These are phyloP conservation scores for Aspergillus cavernicola DNA, from an alignment of 495 filamentous ascomycete species.

Conservation along the genomic window DNA sequence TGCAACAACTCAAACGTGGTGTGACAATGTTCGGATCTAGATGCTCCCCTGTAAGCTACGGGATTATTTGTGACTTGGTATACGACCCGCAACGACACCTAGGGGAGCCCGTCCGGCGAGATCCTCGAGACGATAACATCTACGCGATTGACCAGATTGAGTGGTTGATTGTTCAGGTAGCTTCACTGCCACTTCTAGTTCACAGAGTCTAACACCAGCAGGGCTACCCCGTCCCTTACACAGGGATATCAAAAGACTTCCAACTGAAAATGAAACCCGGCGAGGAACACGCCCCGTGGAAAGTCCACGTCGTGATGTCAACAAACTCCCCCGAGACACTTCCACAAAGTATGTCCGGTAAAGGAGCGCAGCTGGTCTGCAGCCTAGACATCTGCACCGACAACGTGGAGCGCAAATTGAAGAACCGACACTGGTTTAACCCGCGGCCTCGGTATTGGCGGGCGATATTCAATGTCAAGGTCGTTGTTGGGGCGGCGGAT, in stretches of 20 bases:
- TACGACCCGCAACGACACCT: constrained; percentile 45
- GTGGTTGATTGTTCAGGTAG: constrained; percentile 52
- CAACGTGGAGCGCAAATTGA: constrained; percentile 43
- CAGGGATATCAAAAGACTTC: neutral
- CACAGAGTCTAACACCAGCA: neutral
- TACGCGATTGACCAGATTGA: constrained; percentile 52
- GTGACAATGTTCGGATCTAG: constrained; percentile 41
- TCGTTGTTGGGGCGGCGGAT: constrained; percentile 52
- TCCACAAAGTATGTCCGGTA: constrained; percentile 38
- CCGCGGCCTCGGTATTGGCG: constrained; percentile 42
- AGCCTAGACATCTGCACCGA: constrained; percentile 24
- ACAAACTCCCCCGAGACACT: constrained; percentile 34
- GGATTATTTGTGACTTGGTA: constrained; percentile 44
- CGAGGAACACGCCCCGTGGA: constrained; percentile 37
- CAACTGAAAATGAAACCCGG: constrained; percentile 42
- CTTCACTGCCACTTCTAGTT: neutral
- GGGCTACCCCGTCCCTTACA: neutral
- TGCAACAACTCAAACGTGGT: constrained; percentile 43
- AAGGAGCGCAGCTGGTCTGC: constrained; percentile 25
- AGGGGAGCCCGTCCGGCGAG: constrained; percentile 36
- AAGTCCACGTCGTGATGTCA: constrained; percentile 48
- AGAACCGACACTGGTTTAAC: constrained; percentile 42
- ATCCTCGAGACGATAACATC: constrained; percentile 42
- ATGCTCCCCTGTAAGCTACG: constrained; percentile 55
- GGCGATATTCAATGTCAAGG: constrained; percentile 48